Base-by-base conservation (phyloP, 108 stramenopile genomes). In the Discostella pseudostelligera region DNA sequence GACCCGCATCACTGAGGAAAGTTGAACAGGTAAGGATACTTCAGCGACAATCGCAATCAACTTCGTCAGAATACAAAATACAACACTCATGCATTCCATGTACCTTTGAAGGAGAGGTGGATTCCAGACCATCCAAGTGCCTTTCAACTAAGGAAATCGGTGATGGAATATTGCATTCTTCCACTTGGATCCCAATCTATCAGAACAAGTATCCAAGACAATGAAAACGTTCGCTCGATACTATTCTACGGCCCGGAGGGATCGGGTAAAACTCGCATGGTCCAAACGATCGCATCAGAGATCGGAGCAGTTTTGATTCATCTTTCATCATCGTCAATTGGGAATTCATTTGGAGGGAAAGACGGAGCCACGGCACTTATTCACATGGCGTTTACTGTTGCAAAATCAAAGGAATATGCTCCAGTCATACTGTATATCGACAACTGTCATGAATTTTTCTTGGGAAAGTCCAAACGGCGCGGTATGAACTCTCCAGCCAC, bases 361-460 rank as follows among this genome's bases (percentile, higher is more conserved):
- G 76, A 79, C 44, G 88, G 81, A 8, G 82, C 92, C 6, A 83
- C 84, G 4, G 84, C 86, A 54, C 62, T 87, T 14, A 35, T 92
- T 28, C 92, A 94, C 70, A 85, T 92, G 84, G 86, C 67, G 21
- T 91, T 90, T 61, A 78, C 72, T 14, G 86, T 94, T n/a, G 88
- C 90, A n/a, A 79, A 69, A 45, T 84, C 90, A 51, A 67, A 68
- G 53, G 66, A 74, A n/a, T 81, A 85, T 49, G 70, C 77, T 37
- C 92, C 90, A 13, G 90, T 85, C 9, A 81, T 94, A 8, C 84
- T 94, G 39, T 92, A 94, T 55, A 59, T 94, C 26, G 92, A 94
- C 65, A 61, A 92, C 32, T 84, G 83, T 22, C 79, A 80, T 43
- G 74, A 86, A 79, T 84, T 85, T 66, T 87, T 90, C 29, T 53